Evolutionary conservation across 2,329 filamentous ascomycete species (phyloP).

Genomic region (Colletotrichum paranaense): DNA sequence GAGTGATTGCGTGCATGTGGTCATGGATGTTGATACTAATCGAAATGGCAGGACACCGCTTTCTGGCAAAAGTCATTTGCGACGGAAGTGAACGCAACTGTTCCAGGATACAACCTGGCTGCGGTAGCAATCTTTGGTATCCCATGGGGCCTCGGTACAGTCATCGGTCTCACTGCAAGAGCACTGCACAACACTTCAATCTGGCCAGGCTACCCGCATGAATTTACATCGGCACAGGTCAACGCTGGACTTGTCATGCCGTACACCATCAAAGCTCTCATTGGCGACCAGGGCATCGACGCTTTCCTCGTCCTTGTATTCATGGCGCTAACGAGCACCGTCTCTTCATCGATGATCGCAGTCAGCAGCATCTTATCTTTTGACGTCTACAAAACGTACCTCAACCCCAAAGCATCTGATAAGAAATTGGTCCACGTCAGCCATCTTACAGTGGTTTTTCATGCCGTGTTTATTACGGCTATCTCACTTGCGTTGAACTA

Average conservation of each 20-base stretch:
- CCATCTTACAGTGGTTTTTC: background rate
- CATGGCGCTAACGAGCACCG: background rate
- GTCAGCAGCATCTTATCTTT: background rate
- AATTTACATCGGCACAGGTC: background rate
- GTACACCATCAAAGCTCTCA: background rate
- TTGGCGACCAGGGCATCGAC: background rate
- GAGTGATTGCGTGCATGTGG: background rate
- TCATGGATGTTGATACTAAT: background rate
- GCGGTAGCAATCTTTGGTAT: constrained; percentile 8
- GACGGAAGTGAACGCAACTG: background rate
- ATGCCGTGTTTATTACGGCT: background rate
- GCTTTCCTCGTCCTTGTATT: background rate
- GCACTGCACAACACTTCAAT: background rate
- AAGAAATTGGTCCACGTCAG: background rate
- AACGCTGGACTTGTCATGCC: background rate
- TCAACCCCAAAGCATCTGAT: background rate
- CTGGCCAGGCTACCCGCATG: constrained; percentile 49
- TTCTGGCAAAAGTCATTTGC: background rate
- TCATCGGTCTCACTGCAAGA: background rate
- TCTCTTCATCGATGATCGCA: background rate
- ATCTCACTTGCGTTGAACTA: background rate
- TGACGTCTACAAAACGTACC: background rate
- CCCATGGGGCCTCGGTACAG: constrained; percentile 13
- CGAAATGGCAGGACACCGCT: background rate
- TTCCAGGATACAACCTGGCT: background rate